Base-by-base conservation (phyloP, 2,329 filamentous ascomycete genomes). In the Fusarium chuoi region DNA sequence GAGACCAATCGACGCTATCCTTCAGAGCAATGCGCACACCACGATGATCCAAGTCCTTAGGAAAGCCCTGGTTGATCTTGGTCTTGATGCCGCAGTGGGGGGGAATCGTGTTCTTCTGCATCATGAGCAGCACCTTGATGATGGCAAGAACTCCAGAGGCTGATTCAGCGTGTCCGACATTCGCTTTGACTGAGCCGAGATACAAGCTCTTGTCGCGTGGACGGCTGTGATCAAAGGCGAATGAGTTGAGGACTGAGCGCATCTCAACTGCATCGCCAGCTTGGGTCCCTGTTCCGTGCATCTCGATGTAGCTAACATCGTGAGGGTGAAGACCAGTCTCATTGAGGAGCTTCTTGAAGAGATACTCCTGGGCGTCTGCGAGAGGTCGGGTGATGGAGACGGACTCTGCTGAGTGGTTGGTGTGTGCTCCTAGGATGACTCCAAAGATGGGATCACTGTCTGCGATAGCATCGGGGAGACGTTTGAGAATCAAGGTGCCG, bases 231-330 rank as follows among this genome's bases (percentile, higher is more conserved):
- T 85, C 79, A 0, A 87, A 87, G 0, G 87, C 87, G 72, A 87
- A 89, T 5, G 87, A 83, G 59, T 86, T 82, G 5, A 91, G 89
- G 48, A 97, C 93, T 1, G 93, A 94, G 4, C 90, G 86, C 92
- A 96, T 95, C 81, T 97, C 94, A 6, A 91, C 92, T 14, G 90
- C 91, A 78, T 97, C 94, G 64, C 94, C 95, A 28, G 93, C 94
- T 80, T 97, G 94, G 0, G 94, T 97, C 33, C 94, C 95, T 3
- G 95, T 97, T 15, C 94, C 94, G 80, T 97, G 94, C 91, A 96
- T 94, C 82, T 97, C 94, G 9, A 97, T 91, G 77, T 96, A 96
- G 81, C 91, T 91, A 36, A 97, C 88, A 69, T 95, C 92, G 52
- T 90, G 88, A 3, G 94, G 92, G 75, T 95, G 91, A 20, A 96